phyloP scores from a whole-genome alignment of 306 rosid species.

The Prunus mongolica region DNA sequence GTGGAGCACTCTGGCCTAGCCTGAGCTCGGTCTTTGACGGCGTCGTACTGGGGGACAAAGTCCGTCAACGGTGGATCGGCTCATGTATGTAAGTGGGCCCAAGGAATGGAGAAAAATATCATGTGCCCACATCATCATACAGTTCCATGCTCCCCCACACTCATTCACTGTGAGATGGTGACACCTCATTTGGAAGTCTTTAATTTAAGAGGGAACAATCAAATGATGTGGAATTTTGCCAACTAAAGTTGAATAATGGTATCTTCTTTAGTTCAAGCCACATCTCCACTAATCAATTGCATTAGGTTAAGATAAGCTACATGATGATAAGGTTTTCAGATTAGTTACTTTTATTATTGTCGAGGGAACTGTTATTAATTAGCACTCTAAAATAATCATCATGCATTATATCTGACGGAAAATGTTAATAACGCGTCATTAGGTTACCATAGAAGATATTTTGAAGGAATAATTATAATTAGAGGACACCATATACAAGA shows the following conservation, averaged over 20 bases:
- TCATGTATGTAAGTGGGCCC: neutral
- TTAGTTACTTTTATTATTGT: neutral
- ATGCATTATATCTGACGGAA: no score
- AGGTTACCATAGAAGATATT: neutral
- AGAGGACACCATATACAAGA: neutral
- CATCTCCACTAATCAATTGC: neutral
- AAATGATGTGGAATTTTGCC: slow-evolving; percentile 3
- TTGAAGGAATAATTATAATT: neutral
- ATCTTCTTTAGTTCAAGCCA: neutral
- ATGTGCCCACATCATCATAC: neutral
- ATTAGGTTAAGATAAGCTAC: neutral
- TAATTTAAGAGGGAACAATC: neutral
- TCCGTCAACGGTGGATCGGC: neutral
- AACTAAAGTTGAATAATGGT: neutral
- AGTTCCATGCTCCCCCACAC: neutral
- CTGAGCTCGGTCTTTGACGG: slow-evolving; percentile 8
- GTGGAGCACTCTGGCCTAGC: neutral
- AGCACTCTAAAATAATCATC: no score
- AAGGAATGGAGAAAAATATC: neutral
- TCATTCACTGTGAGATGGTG: neutral
- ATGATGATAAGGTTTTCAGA: neutral
- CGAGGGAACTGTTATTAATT: no score
- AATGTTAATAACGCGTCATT: no score
- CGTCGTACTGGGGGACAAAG: slow-evolving; percentile 18
- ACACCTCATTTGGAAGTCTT: neutral